Percentiles rank a stretch among this genome's conserved stretches.
Conservation (phyloP, 2,329 filamentous ascomycete species). For the Akanthomyces muscarius region DNA sequence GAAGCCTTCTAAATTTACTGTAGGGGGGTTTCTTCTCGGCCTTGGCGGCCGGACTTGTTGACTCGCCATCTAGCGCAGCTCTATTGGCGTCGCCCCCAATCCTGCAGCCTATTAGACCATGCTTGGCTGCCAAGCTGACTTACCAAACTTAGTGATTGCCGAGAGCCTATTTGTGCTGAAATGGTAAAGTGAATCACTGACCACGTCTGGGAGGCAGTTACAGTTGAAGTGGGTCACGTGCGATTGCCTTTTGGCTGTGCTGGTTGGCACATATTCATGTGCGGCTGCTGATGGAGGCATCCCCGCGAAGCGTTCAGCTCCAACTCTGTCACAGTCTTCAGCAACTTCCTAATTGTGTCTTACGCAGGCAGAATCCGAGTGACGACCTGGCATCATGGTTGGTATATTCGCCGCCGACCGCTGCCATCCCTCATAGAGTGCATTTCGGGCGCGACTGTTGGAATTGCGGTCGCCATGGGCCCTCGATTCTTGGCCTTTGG, state of each 20-base stretch:
- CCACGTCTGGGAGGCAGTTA: background rate
- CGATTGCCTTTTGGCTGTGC: background rate
- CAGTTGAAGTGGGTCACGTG: conserved; percentile 3
- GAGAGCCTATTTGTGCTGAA: background rate
- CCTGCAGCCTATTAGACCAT: background rate
- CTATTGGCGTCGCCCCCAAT: background rate
- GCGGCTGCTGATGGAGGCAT: background rate
- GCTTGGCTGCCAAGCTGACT: background rate
- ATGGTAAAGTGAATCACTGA: background rate
- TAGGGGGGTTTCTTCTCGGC: no score
- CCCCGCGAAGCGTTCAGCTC: background rate
- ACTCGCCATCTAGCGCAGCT: background rate
- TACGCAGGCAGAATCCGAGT: background rate
- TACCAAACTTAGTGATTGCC: background rate
- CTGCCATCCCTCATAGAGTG: conserved; percentile 1
- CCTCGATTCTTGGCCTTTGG: background rate
- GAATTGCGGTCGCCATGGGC: background rate
- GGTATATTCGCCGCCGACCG: background rate
- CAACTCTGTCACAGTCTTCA: background rate
- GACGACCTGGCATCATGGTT: background rate
- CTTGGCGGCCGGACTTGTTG: background rate
- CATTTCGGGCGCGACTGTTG: background rate
- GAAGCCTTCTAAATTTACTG: no score
- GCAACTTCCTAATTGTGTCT: background rate
- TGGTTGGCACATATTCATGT: background rate